These are phyloP conservation scores for Acanthamoeba polyphaga DNA, from an alignment of 208 protist species.

Conservation along the genomic window DNA sequence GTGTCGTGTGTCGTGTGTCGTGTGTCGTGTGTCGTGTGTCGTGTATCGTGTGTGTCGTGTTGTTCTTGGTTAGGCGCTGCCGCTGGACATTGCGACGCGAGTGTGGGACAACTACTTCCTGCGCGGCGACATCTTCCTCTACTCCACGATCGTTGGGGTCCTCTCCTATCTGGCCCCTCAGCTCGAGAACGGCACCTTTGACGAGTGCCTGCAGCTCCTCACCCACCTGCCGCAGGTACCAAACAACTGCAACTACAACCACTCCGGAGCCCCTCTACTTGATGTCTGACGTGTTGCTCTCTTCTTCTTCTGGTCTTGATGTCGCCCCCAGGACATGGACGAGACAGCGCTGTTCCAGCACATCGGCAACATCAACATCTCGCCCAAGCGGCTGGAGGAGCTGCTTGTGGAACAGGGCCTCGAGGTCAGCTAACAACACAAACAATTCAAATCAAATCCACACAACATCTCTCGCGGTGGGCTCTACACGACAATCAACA, in stretches of 20 bases:
- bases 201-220: constrained; percentile 79
- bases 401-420: constrained; percentile 20
- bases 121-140: constrained; percentile 84
- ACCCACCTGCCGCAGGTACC: constrained; percentile 80
- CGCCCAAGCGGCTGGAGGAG: neutral
- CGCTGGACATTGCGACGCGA: constrained; percentile 83
- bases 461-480: too few relatives aligned
- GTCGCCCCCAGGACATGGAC: constrained; percentile 30
- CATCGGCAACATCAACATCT: neutral
- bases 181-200: constrained; percentile 77
- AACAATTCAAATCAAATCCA: too few relatives aligned
- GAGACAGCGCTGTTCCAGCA: constrained; percentile 2
- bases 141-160: constrained; percentile 75
- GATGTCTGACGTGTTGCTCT: neutral
- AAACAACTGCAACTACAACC: too few relatives aligned
- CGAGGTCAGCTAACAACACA: neutral
- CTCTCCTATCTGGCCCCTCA: constrained; percentile 50
- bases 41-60: neutral
- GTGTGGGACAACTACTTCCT: constrained; percentile 87
- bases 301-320: neutral
- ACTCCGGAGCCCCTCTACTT: too few relatives aligned
- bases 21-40: too few relatives aligned
- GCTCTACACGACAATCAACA: too few relatives aligned
- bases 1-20: too few relatives aligned
- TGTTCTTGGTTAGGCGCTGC: constrained; percentile 73